These are phyloP conservation scores for Rubroboletus satanas DNA, from an alignment of 768 basidiomycete species.

Conservation along the genomic window DNA sequence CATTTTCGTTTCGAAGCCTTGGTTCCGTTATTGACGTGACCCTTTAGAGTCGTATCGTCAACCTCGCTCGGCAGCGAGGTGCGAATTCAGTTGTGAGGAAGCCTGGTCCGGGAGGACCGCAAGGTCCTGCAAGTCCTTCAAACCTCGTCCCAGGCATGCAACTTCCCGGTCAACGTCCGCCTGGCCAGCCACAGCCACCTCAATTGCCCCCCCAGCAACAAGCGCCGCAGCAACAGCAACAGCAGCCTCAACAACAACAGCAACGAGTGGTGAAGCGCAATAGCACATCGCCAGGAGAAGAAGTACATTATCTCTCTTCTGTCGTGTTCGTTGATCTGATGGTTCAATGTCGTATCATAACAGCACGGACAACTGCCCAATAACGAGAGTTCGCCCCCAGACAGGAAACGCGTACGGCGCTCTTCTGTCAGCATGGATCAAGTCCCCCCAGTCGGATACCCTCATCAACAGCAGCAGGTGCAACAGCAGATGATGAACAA, in stretches of 20 bases:
- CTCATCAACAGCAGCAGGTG: conserved; percentile 32
- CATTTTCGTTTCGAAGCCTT: not conserved
- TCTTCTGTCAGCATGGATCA: conserved; percentile 46
- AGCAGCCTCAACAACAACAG: conserved; percentile 15
- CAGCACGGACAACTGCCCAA: conserved; percentile 48
- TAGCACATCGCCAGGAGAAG: conserved; percentile 62
- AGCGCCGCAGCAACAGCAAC: conserved; percentile 25
- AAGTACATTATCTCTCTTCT: conserved; percentile 37
- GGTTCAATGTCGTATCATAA: not conserved
- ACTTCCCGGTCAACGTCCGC: conserved; percentile 40
- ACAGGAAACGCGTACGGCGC: conserved; percentile 49
- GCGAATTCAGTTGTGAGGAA: conserved; percentile 19
- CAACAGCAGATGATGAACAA: conserved; percentile 40
- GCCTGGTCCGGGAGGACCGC: conserved; percentile 29
- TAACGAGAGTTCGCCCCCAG: conserved; percentile 54
- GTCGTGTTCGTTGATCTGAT: conserved; percentile 1
- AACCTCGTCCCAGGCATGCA: conserved; percentile 33
- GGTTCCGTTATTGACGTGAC: conserved; percentile 10
- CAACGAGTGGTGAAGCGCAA: conserved; percentile 43
- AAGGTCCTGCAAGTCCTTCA: conserved; percentile 26
- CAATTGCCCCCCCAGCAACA: conserved; percentile 21
- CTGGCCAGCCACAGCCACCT: conserved; percentile 25
- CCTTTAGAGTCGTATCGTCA: conserved; percentile 37
- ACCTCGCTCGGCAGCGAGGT: conserved; percentile 22
- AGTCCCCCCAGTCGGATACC: conserved; percentile 35